Evolutionary conservation across 305 asterid genomes (phyloP), one percentile per base, ranked within the genome.

Genomic region (Fraxinus nigra): DNA sequence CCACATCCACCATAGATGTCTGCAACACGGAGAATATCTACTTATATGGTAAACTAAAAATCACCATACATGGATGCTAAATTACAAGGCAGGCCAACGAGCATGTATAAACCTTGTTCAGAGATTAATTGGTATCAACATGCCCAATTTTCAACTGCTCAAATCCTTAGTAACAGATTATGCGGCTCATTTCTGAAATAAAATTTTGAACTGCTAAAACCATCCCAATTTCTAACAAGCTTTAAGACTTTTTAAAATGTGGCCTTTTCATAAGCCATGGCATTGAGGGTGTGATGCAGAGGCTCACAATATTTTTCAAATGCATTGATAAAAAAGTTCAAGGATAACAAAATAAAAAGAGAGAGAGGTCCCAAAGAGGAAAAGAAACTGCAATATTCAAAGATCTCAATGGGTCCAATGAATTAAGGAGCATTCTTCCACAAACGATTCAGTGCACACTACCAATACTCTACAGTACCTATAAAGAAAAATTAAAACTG

Each of bases 1-100:
- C 92, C 86, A 94, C 97, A 40, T 95, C 86, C 85, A 94, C 94
- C 89, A 89, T 63, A 46, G 86, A 81, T 87, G 94, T 81, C 99
- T 95, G 94, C 87, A 80, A 85, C 84, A 85, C 33, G 51, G 76
- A 67, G 51, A 76, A 79, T 82, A 76, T 78, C 51, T 46, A 78
- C 16, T 84, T 76, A 78, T 63, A 80, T 59, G 10, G 69, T 35
- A 70, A 75, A 83, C 65, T 28, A 72, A 32, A 80, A 32, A 79
- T 82, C 75, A 78, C 54, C 48, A 85, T 8, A 79, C 26, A 84
- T 48, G 72, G 72, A 82, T n/a, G 32, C 8, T 65, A 76, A 43
- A 84, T 77, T 67, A 79, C 22, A 80, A 78, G 76, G 80, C 54
- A 78, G 46, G 61, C 24, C 75, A 83, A 78, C 67, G 20, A 38